Evolutionary conservation across 2,329 filamentous ascomycete genomes (phyloP), one percentile per base, ranked within the genome.

Genomic region (Ophiostoma piceae): DNA sequence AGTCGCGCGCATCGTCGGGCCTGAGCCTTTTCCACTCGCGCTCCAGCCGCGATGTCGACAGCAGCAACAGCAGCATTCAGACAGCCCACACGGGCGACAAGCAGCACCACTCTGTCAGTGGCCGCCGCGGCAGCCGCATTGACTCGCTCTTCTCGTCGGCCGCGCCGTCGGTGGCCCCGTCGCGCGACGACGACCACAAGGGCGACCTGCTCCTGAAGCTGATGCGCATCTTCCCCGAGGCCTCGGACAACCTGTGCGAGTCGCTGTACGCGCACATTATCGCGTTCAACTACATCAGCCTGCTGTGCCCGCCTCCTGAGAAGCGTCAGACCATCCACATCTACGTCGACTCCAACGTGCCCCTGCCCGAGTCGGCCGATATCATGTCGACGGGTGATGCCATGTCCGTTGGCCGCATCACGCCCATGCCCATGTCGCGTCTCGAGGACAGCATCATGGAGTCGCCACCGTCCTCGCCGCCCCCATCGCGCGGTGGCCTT

Each of bases 201-300:
- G 37, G 41, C 35, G 71, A 70, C 8, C 47, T 69, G 0, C 74
- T 76, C 0, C 79, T 88, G 70, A 80, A 82, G 71, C 82, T 88
- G 70, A 80, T 82, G 71, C 82, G 81, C 69, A 81, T 88, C 67
- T 87, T 88, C 74, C 81, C 83, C 0, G 74, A 77, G 2, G 85
- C 82, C 29, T 82, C 83, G 1, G 83, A 86, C 72, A 83, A 84
- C 73, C 81, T 87, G 6, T 87, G 85, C 74, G 84, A 88, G 68
- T 84, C 85, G 0, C 76, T 88, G 6, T 88, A 87, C 74, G 85
- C 85, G 0, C 85, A 88, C 74, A 79, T 88, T 9, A 77, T 88
- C 3, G 85, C 84, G 0, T 87, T 85, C 76, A 88, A 87, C 76
- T 88, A 88, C 77, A 78, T 88, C 68, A 77, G 76, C 64, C 76